These are phyloP conservation scores for Hyparrhenia diplandra DNA, from an alignment of 176 grass and related monocot species.

Conservation along the genomic window DNA sequence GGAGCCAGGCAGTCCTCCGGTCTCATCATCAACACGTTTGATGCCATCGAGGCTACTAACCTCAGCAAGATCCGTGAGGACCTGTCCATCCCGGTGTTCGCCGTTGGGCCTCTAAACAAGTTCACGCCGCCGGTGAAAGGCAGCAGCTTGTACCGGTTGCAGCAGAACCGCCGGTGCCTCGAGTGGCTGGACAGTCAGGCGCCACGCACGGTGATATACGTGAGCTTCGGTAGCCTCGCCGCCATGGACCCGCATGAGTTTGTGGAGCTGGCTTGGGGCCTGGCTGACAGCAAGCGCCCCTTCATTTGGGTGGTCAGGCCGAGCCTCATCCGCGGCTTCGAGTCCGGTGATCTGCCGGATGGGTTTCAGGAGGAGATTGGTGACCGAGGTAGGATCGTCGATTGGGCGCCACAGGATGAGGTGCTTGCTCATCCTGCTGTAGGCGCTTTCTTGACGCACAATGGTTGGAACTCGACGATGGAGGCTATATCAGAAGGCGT, in stretches of 20 bases:
- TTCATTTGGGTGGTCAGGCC: background rate
- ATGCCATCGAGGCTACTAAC: no score
- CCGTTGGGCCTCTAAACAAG: no score
- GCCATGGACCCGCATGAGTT: conserved; percentile 2
- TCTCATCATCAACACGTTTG: no score
- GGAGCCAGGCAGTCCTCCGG: no score
- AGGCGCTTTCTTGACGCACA: conserved; percentile 1
- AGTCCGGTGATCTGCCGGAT: background rate
- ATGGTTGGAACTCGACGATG: conserved; percentile 9
- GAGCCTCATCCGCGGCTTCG: background rate
- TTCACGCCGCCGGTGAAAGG: no score
- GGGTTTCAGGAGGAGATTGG: background rate
- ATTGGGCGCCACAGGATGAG: conserved; percentile 11
- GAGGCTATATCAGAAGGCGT: background rate
- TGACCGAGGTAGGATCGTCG: no score
- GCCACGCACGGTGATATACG: background rate
- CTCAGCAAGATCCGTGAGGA: no score
- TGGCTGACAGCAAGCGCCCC: background rate
- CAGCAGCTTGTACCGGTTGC: no score
- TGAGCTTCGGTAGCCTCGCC: conserved; percentile 4
- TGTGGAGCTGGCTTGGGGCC: background rate
- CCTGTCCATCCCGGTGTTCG: no score
- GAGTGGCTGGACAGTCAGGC: background rate
- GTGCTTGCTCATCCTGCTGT: background rate
- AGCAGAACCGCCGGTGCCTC: no score